Percentiles rank a stretch among this genome's conserved stretches.
These are phyloP conservation scores for Wickerhamomyces bovis DNA, from an alignment of 805 yeast genomes.

Conservation along the genomic window DNA sequence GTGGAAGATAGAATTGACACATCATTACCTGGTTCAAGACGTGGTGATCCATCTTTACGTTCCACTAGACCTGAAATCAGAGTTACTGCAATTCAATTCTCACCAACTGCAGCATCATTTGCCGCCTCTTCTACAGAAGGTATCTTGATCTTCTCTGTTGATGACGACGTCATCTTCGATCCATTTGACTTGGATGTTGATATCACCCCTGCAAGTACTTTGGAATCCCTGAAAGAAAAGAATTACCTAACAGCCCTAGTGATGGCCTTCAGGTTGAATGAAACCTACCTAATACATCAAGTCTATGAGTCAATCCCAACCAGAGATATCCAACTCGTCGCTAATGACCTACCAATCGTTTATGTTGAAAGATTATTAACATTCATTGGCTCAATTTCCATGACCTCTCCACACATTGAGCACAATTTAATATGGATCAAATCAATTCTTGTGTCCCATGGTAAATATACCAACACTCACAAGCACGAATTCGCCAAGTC, in stretches of 20 bases:
- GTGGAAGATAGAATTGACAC: constrained; percentile 73
- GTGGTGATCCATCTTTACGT: constrained; percentile 73
- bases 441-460: constrained; percentile 63
- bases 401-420: constrained; percentile 78
- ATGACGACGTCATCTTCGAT: constrained; percentile 71
- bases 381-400: constrained; percentile 62
- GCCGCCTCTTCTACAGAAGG: constrained; percentile 97
- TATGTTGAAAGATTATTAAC: constrained; percentile 63
- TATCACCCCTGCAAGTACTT: constrained; percentile 74
- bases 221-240: constrained; percentile 50
- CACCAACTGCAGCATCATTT: constrained; percentile 87
- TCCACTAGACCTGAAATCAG: constrained; percentile 76
- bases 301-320: constrained; percentile 71
- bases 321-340: constrained; percentile 62
- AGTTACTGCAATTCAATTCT: constrained; percentile 70
- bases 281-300: constrained; percentile 59
- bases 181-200: constrained; percentile 94
- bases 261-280: constrained; percentile 93
- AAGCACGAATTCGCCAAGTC: constrained; percentile 59
- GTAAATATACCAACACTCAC: constrained; percentile 59
- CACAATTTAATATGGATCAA: constrained; percentile 80
- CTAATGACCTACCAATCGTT: constrained; percentile 67
- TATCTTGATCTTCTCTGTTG: constrained; percentile 71
- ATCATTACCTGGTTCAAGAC: constrained; percentile 78
- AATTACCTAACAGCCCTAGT: constrained; percentile 70